Base-by-base conservation (phyloP, 495 filamentous ascomycete genomes). In the Aspergillus steynii region DNA sequence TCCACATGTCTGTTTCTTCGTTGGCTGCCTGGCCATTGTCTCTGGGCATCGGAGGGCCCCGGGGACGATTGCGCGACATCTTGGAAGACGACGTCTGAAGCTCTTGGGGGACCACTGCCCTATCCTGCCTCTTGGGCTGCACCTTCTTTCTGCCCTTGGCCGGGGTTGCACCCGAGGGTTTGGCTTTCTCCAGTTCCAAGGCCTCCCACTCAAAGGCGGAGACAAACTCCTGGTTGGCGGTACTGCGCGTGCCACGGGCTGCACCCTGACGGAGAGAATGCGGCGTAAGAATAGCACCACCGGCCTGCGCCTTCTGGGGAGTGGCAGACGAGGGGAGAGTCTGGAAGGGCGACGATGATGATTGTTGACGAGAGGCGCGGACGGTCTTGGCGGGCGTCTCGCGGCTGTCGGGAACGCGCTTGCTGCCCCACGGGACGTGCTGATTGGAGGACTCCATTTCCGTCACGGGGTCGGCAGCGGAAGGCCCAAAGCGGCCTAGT, bases 1-100 rank as follows among this genome's bases (percentile, higher is more conserved):
- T 85, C 86, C 86, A 89, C 69, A 89, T 78, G 58, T 82, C 80
- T 49, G 83, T 80, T 68, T 88, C 86, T 70, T 89, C 86, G 61
- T 87, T 82, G 46, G 80, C 81, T 26, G 77, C 78, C 25, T 77
- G 71, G 14, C 78, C 78, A 71, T 81, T 81, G 65, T 80, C 78
- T 49, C 78, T 67, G 58, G 75, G 75, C 14, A 69, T 55, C 4
- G 72, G 72, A 52, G 72, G 72, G 12, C 70, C 72, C 50, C 78
- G 68, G 49, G 78, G 78, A 53, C 78, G 74, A 63, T 79, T 80
- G 54, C 78, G 76, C 27, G 78, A 81, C 78, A 81, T 81, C 2
- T 53, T 67, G 45, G 51, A 32, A 49, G 55, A 6, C 9, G 46
- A 32, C 6, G 49, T 14, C 48, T 37, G 53, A 27, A 55, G 48